These are phyloP conservation scores for Scedosporium aurantiacum DNA, from an alignment of 2,329 filamentous ascomycete species.

Conservation along the genomic window DNA sequence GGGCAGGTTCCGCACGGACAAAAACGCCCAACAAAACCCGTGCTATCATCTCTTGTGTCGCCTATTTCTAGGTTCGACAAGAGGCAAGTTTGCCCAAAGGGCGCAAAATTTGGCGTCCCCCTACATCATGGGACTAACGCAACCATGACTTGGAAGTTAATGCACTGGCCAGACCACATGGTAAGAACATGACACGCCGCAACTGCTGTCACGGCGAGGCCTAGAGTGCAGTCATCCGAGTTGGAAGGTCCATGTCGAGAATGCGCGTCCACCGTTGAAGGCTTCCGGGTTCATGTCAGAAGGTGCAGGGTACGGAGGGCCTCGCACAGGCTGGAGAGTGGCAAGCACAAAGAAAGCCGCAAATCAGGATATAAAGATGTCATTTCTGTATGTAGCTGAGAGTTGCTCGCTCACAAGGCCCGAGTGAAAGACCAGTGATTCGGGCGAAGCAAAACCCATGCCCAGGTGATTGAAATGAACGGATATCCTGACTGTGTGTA, in stretches of 20 bases:
- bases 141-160: conserved; percentile 37
- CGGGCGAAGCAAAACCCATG: conserved; percentile 24
- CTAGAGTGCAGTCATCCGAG: conserved; percentile 21
- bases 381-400: conserved; percentile 36
- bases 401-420: conserved; percentile 24
- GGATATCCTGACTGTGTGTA: conserved; percentile 34
- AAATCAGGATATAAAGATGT: conserved; percentile 6
- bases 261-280: conserved; percentile 11
- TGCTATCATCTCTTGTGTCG: conserved; percentile 42
- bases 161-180: conserved; percentile 46
- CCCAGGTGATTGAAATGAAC: conserved; percentile 22
- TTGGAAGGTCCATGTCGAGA: background rate
- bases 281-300: conserved; percentile 15
- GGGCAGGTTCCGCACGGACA: conserved; percentile 66
- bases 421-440: conserved; percentile 10
- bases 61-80: conserved; percentile 25
- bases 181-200: conserved; percentile 31
- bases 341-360: conserved; percentile 17
- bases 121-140: conserved; percentile 24
- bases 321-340: conserved; percentile 26
- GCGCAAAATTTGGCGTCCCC: conserved; percentile 36
- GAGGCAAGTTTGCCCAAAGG: conserved; percentile 29
- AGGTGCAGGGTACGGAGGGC: conserved; percentile 31
- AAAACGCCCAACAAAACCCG: conserved; percentile 93
- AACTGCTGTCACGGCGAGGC: conserved; percentile 29